Evolutionary conservation across 2,329 filamentous ascomycete species (phyloP).

Genomic region (Cladosporium sp.): DNA sequence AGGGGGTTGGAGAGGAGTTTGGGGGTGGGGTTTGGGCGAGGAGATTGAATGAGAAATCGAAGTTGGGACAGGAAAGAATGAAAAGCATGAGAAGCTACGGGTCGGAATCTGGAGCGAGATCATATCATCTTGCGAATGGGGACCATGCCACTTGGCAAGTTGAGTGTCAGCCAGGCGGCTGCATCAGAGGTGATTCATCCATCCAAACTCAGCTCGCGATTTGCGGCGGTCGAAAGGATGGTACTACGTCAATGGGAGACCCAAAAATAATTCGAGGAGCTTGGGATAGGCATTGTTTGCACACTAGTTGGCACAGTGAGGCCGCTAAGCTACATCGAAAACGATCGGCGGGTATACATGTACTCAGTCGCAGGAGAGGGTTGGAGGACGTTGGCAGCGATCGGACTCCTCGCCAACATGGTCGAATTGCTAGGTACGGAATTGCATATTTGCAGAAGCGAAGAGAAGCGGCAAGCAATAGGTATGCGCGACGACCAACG

Average conservation of each 20-base stretch:
- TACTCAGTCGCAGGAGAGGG: background rate
- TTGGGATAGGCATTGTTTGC: background rate
- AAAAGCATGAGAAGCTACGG: background rate
- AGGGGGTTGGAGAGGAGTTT: conserved; percentile 12
- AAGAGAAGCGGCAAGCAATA: background rate
- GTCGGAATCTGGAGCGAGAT: background rate
- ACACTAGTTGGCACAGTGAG: background rate
- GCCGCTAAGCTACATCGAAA: background rate
- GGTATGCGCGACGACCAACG: background rate
- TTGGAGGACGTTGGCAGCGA: background rate
- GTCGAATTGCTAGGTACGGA: background rate
- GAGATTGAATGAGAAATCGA: background rate
- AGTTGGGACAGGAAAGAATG: background rate
- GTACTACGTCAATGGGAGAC: background rate
- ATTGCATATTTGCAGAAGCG: background rate
- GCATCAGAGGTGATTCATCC: too few species aligned
- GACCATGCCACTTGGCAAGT: too few species aligned
- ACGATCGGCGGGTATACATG: too few species aligned
- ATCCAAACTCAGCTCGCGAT: background rate
- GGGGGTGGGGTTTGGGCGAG: background rate
- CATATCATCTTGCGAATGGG: too few species aligned
- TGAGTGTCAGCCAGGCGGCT: too few species aligned
- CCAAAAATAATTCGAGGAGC: background rate
- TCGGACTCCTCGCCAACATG: background rate
- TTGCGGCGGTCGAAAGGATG: background rate